Evolutionary conservation across 1,284 basidiomycete species (phyloP), one percentile per base, ranked within the genome.

Genomic region (Ceratobasidium sp.): DNA sequence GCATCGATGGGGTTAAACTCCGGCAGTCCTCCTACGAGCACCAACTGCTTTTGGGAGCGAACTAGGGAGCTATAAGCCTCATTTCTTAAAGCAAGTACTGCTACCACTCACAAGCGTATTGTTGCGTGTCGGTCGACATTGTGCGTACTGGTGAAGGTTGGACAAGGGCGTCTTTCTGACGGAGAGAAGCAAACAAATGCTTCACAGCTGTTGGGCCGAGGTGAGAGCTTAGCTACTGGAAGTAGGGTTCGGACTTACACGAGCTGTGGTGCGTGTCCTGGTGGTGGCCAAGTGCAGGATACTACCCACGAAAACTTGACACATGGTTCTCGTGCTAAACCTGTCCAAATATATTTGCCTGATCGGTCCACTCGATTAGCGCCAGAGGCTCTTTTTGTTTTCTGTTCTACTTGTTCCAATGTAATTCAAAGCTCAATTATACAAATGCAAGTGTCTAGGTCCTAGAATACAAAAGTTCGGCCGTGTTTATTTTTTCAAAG

Each of bases 21-120:
- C 70, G 97, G 96, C 20, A 91, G 88, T 57, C 94, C 95, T 80
- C 92, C 90, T 83, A 96, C 91, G 82, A 99, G 90, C 80, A 95
- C 95, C 79, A 97, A 88, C 77, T 90, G 90, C 91, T 98, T 99
- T 90, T 97, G 96, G 68, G 97, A 94, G 84, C 97, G 95, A 88
- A 92, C 95, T 81, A 82, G 9, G 50, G 4, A 28, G 38, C 50
- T 50, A 20, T 48, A 50, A 77, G 71, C 50, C 38, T 77, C 17
- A 57, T 40, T 68, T 38, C 50, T 77, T 13, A 70, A 46, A 69
- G 65, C 79, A 26, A 75, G 46, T 33, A 28, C 17, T 9, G 13
- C 44, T 42, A 66, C 20, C 15, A 90, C 94, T 87, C 78, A 95
- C 94, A 95, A 83, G 93, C 92, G 80, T 85, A 85, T 80, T 85